Conservation (phyloP, 2,329 filamentous ascomycete genomes). For the Aspergillus intermedius region DNA sequence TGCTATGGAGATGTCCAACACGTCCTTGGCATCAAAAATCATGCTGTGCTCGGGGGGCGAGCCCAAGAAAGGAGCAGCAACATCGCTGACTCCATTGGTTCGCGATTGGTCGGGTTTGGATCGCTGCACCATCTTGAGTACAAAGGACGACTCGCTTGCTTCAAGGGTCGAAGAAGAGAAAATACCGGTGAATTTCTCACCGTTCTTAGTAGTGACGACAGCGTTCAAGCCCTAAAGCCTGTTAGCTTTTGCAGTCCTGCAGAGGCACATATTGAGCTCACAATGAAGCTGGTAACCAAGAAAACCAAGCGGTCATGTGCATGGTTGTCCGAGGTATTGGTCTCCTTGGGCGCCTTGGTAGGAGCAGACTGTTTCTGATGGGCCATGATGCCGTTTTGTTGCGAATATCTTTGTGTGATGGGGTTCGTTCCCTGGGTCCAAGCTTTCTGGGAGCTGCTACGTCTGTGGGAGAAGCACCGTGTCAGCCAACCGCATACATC, state of each 20-base stretch:
- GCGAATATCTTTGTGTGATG: constrained; percentile 50
- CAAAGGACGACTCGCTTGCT: constrained; percentile 47
- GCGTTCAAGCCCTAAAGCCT: constrained; percentile 47
- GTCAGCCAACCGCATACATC: constrained; percentile 13
- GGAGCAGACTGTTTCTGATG: constrained; percentile 36
- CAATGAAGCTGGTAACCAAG: constrained; percentile 53
- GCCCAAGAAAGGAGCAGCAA: constrained; percentile 35
- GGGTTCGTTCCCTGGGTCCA: constrained; percentile 58
- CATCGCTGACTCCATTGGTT: constrained; percentile 38
- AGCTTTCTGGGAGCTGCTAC: constrained; percentile 52
- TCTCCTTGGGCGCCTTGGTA: constrained; percentile 41
- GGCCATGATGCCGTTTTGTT: constrained; percentile 50
- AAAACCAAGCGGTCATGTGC: constrained; percentile 56
- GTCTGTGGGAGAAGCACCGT: constrained; percentile 27
- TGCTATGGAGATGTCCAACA: constrained; percentile 50
- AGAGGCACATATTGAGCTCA: constrained; percentile 33
- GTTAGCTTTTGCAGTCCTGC: constrained; percentile 11
- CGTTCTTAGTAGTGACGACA: constrained; percentile 52
- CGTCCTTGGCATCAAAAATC: constrained; percentile 57
- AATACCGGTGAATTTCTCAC: constrained; percentile 56
- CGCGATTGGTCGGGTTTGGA: constrained; percentile 30
- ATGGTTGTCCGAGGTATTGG: constrained; percentile 51
- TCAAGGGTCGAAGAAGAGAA: constrained; percentile 53
- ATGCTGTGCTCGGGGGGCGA: constrained; percentile 45
- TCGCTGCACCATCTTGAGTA: constrained; percentile 61